phyloP scores from a whole-genome alignment of 2,329 filamentous ascomycete species.

The Fusarium sp. region DNA sequence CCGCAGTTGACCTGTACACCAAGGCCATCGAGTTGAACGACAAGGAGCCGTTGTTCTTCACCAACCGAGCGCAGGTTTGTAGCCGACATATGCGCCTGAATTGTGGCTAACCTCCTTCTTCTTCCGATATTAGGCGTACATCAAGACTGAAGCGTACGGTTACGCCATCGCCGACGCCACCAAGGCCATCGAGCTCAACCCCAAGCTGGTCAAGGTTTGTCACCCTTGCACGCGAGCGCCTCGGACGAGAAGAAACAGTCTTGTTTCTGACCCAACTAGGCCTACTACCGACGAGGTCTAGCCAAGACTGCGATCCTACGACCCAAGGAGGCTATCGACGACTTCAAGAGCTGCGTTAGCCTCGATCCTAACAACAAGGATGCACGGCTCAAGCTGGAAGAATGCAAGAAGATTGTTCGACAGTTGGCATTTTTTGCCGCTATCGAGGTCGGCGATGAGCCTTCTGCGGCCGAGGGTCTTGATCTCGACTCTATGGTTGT shows the following conservation, averaged over 20 bases:
- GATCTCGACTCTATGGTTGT: constrained; percentile 88
- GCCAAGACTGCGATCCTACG: constrained; percentile 91
- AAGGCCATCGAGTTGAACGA: constrained; percentile 88
- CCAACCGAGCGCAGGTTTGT: constrained; percentile 91
- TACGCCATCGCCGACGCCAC: constrained; percentile 92
- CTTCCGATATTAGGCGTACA: constrained; percentile 73
- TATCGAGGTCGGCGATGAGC: constrained; percentile 92
- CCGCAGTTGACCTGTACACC: constrained; percentile 84
- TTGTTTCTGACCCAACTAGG: constrained; percentile 61
- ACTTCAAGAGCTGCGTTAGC: constrained; percentile 91
- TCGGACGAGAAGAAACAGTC: constrained; percentile 1
- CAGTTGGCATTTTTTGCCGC: constrained; percentile 93
- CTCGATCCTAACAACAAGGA: constrained; percentile 90
- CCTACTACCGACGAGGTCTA: constrained; percentile 92
- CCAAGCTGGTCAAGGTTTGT: constrained; percentile 85
- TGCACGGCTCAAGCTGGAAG: constrained; percentile 88
- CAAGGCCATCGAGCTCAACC: constrained; percentile 90
- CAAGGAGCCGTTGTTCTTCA: constrained; percentile 88
- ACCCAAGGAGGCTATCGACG: constrained; percentile 86
- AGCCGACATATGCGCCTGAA: constrained; percentile 38
- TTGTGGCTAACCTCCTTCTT: constrained; percentile 56
- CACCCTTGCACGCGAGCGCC: background rate
- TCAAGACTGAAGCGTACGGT: constrained; percentile 95
- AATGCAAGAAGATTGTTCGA: constrained; percentile 95
- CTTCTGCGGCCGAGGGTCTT: constrained; percentile 89